Base-by-base conservation (phyloP, 1,284 basidiomycete genomes). In the Malassezia restricta region DNA sequence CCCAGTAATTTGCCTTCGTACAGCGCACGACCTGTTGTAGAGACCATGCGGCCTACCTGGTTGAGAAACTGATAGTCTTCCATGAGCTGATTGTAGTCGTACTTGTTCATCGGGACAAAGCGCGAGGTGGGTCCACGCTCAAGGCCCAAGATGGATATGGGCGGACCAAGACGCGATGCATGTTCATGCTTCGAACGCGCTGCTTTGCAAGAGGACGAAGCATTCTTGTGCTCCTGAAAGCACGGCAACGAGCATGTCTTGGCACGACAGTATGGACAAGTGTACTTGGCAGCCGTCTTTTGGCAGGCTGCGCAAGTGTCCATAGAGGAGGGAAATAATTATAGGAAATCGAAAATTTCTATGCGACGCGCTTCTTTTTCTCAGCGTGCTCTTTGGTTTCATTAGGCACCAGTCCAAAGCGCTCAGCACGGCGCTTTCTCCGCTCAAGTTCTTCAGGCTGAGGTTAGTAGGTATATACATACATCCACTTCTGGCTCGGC, bases 371-470 rank as follows among this genome's bases (percentile, higher is more conserved):
- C 35, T 29, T 27, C 54, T 64, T 66, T 46, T 48, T 57, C 29
- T 63, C 60, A 27, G 54, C 59, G 15, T 12, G 11, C 33, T 35
- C 33, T 24, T 24, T 24, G 24, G 62, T 62, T 14, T 51, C 54
- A 11, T 52, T 40, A 15, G 47, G 20, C 4, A 46, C 54, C 20
- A 65, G 5, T 0, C 66, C 66, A 40, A 69, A 69, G 9, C 66
- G 56, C 49, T 69, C 63, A 0, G 65, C 65, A 1, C 66, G 51
- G 20, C 53, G 61, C 33, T 54, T 49, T 2, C 54, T 56, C 47
- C 54, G 63, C 47, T 55, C 59, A 47, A 40, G 55, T 43, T 68
- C 64, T 30, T 46, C 62, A 17, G 63, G 50, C 35, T 59, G 20
- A 8, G 12, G 20, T 39, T 28, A 31, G 27, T 32, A 24, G 12